Evolutionary conservation across 2,329 filamentous ascomycete species (phyloP), one percentile per base, ranked within the genome.

Genomic region (Chrysoporthe deuterocubensis): DNA sequence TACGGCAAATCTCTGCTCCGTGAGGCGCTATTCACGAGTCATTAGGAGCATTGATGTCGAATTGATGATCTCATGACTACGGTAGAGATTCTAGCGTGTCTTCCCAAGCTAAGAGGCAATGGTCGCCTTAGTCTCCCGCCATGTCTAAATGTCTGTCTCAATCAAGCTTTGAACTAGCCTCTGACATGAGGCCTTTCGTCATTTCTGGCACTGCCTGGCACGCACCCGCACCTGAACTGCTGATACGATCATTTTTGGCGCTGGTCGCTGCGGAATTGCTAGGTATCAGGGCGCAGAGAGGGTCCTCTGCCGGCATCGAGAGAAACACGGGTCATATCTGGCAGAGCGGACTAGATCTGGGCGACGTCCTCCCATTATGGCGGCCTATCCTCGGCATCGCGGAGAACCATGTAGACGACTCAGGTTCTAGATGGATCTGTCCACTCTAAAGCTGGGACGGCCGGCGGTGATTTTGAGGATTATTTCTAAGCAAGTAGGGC

Each of bases 61-160:
- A 11, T 26, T 65, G 16, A 69, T 69, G 67, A 69, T 66, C 60
- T 69, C 67, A 69, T 69, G 67, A 69, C 67, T 67, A 37, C 26
- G 40, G 50, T 21, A 42, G 11, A 40, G 4, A n/a, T 43, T 46
- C 34, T 69, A 67, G 67, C 46, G 67, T 48, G 26, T 37, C 52
- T 21, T 58, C 42, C 21, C 3, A 43, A 26, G 54, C 21, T 14
- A 4, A 9, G 50, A 7, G 7, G 9, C 65, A 48, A 44, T 9
- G 8, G 32, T 18, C 14, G n/a, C 11, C 37, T 61, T 44, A 44
- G 48, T 42, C 34, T 34, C 54, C 44, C 42, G 32, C 26, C 32
- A 59, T 54, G 37, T 52, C 40, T 42, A 26, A 46, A 16, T 59
- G 2, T 59, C 18, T 44, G 18, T 16, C 6, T 13, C 43, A 1